Base-by-base conservation (phyloP, 2,329 filamentous ascomycete genomes). In the Ophiostoma populinum region DNA sequence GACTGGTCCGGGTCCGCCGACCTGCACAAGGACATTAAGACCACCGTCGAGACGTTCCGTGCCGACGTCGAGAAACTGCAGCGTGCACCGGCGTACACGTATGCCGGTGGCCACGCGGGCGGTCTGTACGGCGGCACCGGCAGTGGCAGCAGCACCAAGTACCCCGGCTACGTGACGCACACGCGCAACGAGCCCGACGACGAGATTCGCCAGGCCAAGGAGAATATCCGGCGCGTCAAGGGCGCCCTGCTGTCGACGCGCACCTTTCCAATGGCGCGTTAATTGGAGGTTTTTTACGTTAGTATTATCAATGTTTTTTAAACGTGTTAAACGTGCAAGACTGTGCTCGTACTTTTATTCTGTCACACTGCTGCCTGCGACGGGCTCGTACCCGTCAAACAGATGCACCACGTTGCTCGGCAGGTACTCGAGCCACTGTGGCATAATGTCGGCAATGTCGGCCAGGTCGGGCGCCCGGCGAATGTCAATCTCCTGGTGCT, bases 401-500 rank as follows among this genome's bases (percentile, higher is more conserved):
- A 71, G 63, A 21, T 61, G 64, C 25, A 79, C 47, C 40, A 80
- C 64, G 47, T 80, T 75, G 17, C 65, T 66, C 0, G 78, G 76
- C 6, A 83, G 56, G 40, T 80, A 80, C 46, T 82, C 79, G 9
- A 85, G 58, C 76, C 79, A 86, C 4, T 55, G 55, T 1, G 75
- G 71, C 62, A 79, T 70, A 54, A 81, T 68, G 28, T 81, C 76
- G 12, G 72, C 67, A 54, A 81, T 68, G 28, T 81, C 76, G 12
- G 72, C 67, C 5, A 42, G 40, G 25, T 64, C 41, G 0, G 71
- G 74, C 13, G 85, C 55, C 5, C 69, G 58, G 17, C 67, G 70
- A 61, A 86, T 77, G 43, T 86, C 78, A 22, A 87, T 71, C 43
- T 86, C 78, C 42, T 81, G 78, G 40, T 71, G 77, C 49, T 82